A percentile compares a stretch with the other conserved stretches of the same genome.
These are phyloP conservation scores for Gracilariopsis chorda DNA, from an alignment of 23 red algal species.

Conservation along the genomic window DNA sequence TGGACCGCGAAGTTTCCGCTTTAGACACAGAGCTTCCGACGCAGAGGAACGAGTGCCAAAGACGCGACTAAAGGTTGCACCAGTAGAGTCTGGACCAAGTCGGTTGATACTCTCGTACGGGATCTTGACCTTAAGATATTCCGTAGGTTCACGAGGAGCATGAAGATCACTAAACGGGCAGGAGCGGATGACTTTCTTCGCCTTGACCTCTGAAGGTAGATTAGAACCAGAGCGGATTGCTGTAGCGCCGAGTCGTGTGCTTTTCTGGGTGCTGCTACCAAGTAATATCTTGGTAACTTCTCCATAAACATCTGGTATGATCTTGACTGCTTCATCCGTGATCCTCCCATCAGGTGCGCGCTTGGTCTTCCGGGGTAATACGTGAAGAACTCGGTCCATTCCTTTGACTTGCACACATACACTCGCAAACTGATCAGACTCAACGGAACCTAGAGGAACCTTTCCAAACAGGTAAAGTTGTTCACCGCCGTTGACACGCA, in stretches of 20 bases:
- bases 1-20: conserved; percentile 75
- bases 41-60: conserved; percentile 69
- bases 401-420: conserved; percentile 73
- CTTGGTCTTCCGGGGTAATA: conserved; percentile 61
- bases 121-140: conserved; percentile 89
- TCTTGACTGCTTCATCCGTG: conserved; percentile 33
- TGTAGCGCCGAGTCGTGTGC: neutral
- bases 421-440: conserved; percentile 12
- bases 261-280: neutral
- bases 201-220: conserved; percentile 39
- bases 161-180: conserved; percentile 60
- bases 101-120: conserved; percentile 51
- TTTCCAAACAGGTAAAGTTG: conserved; percentile 86
- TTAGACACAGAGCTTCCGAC: conserved; percentile 67
- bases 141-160: conserved; percentile 47
- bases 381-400: conserved; percentile 76
- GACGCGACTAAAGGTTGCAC: conserved; percentile 79
- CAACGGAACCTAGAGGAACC: conserved; percentile 15
- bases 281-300: conserved; percentile 51
- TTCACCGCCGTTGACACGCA: conserved; percentile 65
- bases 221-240: neutral
- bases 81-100: conserved; percentile 31
- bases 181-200: conserved; percentile 57
- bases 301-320: conserved; percentile 41
- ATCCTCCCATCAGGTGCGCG: neutral